These are phyloP conservation scores for Hypericum perforatum DNA, from an alignment of 345 rosid species.

Conservation along the genomic window DNA sequence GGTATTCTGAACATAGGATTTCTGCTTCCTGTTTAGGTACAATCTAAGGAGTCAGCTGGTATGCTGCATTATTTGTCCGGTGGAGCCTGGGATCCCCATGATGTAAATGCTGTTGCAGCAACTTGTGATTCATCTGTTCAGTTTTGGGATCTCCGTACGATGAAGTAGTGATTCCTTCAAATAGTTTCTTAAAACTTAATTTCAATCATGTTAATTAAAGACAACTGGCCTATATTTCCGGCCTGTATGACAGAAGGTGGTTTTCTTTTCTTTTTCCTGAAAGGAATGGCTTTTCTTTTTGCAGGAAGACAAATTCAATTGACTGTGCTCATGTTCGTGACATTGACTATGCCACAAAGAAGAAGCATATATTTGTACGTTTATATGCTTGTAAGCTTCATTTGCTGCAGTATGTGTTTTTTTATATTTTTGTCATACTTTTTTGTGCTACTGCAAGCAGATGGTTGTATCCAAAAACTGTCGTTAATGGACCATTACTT, in stretches of 20 bases:
- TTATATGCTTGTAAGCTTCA: too few species aligned
- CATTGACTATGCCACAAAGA: constrained; percentile 53
- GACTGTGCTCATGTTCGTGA: constrained; percentile 53
- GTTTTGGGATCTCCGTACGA: constrained; percentile 77
- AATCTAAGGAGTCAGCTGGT: constrained; percentile 75
- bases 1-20: too few species aligned
- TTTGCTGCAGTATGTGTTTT: too few species aligned
- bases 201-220: background rate
- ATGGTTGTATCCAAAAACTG: too few species aligned
- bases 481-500: too few species aligned
- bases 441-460: too few species aligned
- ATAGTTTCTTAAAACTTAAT: background rate
- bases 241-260: too few species aligned
- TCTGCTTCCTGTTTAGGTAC: constrained; percentile 35
- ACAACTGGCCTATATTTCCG: too few species aligned
- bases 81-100: constrained; percentile 96
- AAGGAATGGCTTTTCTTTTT: background rate
- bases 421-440: too few species aligned
- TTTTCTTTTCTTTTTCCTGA: background rate
- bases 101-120: constrained; percentile 61
- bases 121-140: constrained; percentile 83
- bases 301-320: constrained; percentile 66
- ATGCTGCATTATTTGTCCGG: constrained; percentile 73
- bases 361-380: constrained; percentile 65
- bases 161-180: constrained; percentile 46